Conservation (phyloP, 441 rosid genomes). For the Aleurites moluccanus region DNA sequence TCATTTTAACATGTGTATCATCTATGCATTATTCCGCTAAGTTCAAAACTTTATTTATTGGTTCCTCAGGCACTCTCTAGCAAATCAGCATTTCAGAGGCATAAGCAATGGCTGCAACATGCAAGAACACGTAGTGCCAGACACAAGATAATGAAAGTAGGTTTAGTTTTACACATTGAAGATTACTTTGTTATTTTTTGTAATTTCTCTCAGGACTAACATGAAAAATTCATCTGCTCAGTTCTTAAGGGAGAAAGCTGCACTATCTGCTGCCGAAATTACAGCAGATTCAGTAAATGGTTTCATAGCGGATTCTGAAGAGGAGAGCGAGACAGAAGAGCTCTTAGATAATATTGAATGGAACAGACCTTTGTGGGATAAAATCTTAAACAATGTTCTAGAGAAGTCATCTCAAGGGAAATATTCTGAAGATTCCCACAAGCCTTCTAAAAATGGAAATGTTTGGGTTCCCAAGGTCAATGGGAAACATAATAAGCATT, state of each 20-base stretch:
- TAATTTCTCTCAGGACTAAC: constrained; percentile 11
- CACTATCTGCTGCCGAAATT: constrained; percentile 74
- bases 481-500: constrained; percentile 74
- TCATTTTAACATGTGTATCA: neutral
- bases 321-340: constrained; percentile 61
- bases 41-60: constrained; percentile 25
- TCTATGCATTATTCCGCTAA: neutral
- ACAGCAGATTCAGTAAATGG: constrained; percentile 71
- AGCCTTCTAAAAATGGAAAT: constrained; percentile 45
- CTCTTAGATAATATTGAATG: constrained; percentile 41
- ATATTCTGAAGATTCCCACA: constrained; percentile 30
- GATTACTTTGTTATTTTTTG: neutral
- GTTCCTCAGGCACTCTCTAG: constrained; percentile 73
- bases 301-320: constrained; percentile 73
- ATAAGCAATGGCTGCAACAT: constrained; percentile 94
- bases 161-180: constrained; percentile 16
- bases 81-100: constrained; percentile 93
- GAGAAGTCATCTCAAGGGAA: constrained; percentile 46
- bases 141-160: constrained; percentile 95
- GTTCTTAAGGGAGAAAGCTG: constrained; percentile 96
- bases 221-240: constrained; percentile 31
- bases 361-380: constrained; percentile 67
- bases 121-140: constrained; percentile 97
- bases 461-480: constrained; percentile 74
- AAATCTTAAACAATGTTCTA: constrained; percentile 48